Percentiles rank a stretch among this genome's conserved stretches.
Conservation (phyloP, 179 eudicot species). For the Sideroxylon spinosum region DNA sequence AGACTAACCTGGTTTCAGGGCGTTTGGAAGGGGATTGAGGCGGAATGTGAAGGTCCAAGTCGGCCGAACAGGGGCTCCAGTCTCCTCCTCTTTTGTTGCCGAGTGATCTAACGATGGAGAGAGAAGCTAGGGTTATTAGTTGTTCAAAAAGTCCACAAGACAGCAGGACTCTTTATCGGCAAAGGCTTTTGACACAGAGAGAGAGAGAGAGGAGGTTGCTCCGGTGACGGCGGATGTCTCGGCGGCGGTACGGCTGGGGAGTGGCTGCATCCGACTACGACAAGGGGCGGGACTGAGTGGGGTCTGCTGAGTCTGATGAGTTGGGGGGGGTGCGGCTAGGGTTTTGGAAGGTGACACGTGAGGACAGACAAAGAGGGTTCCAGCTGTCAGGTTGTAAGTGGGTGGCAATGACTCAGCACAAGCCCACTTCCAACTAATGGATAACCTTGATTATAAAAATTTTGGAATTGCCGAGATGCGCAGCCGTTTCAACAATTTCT, state of each 20-base stretch:
- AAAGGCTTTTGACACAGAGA: neutral
- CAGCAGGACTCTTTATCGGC: neutral
- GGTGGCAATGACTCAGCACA: constrained; percentile 1
- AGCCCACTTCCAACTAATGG: neutral
- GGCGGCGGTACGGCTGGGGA: neutral
- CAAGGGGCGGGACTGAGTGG: neutral
- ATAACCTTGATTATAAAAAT: neutral
- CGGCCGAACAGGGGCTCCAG: neutral
- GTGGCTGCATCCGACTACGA: neutral
- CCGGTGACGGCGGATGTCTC: neutral
- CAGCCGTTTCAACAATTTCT: too few species aligned
- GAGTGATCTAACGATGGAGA: neutral
- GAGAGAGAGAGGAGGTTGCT: neutral
- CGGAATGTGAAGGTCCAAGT: constrained; percentile 16
- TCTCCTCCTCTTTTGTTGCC: neutral
- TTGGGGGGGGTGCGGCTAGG: constrained; percentile 7
- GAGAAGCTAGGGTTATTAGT: neutral
- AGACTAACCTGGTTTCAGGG: neutral
- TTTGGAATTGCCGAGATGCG: neutral
- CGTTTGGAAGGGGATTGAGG: neutral
- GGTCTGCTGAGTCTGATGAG: neutral
- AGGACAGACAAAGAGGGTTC: constrained; percentile 1
- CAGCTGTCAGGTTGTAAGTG: constrained; percentile 8
- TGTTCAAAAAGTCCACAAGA: neutral
- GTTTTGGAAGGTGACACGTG: constrained; percentile 21